Percentiles rank a stretch among this genome's conserved stretches.
Evolutionary conservation across 2,329 filamentous ascomycete species (phyloP).

Genomic region (Leptographium galeiforme): DNA sequence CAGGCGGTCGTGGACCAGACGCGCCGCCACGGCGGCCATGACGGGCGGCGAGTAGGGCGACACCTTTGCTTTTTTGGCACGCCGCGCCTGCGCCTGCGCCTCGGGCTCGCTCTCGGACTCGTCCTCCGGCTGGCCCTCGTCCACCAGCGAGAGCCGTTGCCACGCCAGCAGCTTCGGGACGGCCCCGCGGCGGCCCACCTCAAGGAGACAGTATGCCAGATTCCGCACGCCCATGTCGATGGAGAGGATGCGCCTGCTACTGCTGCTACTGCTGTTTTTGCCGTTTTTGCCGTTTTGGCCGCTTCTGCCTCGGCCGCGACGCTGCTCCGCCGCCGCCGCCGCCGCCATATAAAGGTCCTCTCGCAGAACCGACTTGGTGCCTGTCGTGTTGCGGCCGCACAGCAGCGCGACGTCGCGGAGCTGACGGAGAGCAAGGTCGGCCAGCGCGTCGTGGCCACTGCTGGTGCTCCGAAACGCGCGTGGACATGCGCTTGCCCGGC

Average conservation of each 20-base stretch:
- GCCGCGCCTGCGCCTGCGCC: not conserved
- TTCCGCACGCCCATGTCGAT: conserved; percentile 81
- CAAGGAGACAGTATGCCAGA: conserved; percentile 57
- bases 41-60: conserved; percentile 18
- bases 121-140: not conserved
- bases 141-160: conserved; percentile 14
- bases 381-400: conserved; percentile 46
- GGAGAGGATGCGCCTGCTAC: conserved; percentile 44
- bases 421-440: not conserved
- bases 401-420: conserved; percentile 46
- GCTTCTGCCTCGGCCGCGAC: not conserved
- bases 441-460: conserved; percentile 17
- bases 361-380: conserved; percentile 24
- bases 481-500: not conserved
- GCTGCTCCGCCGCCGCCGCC: conserved; percentile 5
- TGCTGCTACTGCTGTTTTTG: too few relatives aligned
- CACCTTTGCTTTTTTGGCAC: not conserved
- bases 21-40: conserved; percentile 21
- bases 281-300: too few relatives aligned
- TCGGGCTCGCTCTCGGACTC: too few relatives aligned
- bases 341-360: conserved; percentile 36
- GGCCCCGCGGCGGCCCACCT: not conserved
- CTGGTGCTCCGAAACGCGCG: not conserved
- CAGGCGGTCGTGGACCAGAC: conserved; percentile 22
- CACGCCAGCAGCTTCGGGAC: conserved; percentile 13